phyloP scores from a whole-genome alignment of 225 moss, liverwort and hornwort species.

The Polytrichum formosum region DNA sequence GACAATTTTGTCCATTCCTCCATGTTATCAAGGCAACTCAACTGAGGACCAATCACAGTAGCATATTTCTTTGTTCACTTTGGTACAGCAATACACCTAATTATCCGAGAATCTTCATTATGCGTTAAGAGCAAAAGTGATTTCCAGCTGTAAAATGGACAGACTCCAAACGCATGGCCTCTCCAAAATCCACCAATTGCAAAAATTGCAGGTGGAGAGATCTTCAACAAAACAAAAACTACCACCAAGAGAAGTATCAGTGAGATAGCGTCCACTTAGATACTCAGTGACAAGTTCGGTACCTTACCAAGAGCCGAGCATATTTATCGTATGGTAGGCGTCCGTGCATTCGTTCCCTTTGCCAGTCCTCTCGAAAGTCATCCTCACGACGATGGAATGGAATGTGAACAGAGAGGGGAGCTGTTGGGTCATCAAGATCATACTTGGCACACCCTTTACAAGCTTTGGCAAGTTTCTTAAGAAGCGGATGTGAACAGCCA shows the following conservation, averaged over 20 bases:
- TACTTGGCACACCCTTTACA: slow-evolving; percentile 68
- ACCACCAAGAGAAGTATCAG: too few relatives aligned
- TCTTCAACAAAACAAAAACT: too few relatives aligned
- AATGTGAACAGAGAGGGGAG: slow-evolving; percentile 69
- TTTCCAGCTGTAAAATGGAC: neutral
- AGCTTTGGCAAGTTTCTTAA: slow-evolving; percentile 60
- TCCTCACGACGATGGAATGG: slow-evolving; percentile 55
- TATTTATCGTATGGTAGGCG: slow-evolving; percentile 83
- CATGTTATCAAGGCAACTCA: too few relatives aligned
- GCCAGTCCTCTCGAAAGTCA: slow-evolving; percentile 81
- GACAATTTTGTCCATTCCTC: too few relatives aligned
- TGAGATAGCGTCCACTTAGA: too few relatives aligned
- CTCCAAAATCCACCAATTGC: too few relatives aligned
- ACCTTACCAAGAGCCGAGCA: slow-evolving; percentile 73
- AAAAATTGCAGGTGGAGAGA: neutral
- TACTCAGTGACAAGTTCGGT: slow-evolving; percentile 5
- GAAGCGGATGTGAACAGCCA: slow-evolving; percentile 43
- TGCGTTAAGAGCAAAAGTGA: neutral
- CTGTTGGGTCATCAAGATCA: slow-evolving; percentile 61
- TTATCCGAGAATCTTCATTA: too few relatives aligned
- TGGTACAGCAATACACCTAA: too few relatives aligned
- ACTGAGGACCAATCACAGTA: too few relatives aligned
- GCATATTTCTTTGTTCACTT: too few relatives aligned
- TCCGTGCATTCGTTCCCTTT: slow-evolving; percentile 87
- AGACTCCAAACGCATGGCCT: neutral